phyloP scores from a whole-genome alignment of 495 filamentous ascomycete genomes.

The Neurospora sp. region DNA sequence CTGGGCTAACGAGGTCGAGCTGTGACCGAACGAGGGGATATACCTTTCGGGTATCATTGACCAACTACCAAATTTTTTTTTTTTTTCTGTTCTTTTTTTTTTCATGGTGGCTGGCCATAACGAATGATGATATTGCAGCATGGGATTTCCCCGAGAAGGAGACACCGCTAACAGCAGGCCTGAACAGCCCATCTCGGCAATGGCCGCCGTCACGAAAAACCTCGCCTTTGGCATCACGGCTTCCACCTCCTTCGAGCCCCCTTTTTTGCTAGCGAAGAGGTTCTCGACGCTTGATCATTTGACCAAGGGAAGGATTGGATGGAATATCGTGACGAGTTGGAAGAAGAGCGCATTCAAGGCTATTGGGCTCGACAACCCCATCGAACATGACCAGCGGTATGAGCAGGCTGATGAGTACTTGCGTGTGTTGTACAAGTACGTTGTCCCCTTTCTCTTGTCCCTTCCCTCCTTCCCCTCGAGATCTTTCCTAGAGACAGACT shows the following conservation, averaged over 20 bases:
- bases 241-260: conserved; percentile 49
- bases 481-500: too few relatives aligned
- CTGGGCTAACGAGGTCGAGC: background rate
- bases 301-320: conserved; percentile 48
- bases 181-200: conserved; percentile 34
- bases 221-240: conserved; percentile 45
- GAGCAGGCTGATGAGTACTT: conserved; percentile 52
- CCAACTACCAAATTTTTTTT: background rate
- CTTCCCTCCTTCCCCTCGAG: background rate
- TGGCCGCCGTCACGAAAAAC: conserved; percentile 48
- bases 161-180: background rate
- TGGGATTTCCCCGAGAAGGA: background rate
- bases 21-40: background rate
- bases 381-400: conserved; percentile 55
- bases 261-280: conserved; percentile 47
- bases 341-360: conserved; percentile 50
- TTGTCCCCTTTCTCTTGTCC: background rate
- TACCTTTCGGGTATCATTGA: background rate
- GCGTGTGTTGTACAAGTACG: conserved; percentile 45
- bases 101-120: background rate
- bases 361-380: conserved; percentile 44
- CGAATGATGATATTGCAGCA: background rate
- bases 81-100: background rate
- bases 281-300: conserved; percentile 57
- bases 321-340: conserved; percentile 58